Evolutionary conservation across 306 rosid genomes (phyloP), one percentile per base, ranked within the genome.

Genomic region (Rubus idaeus): DNA sequence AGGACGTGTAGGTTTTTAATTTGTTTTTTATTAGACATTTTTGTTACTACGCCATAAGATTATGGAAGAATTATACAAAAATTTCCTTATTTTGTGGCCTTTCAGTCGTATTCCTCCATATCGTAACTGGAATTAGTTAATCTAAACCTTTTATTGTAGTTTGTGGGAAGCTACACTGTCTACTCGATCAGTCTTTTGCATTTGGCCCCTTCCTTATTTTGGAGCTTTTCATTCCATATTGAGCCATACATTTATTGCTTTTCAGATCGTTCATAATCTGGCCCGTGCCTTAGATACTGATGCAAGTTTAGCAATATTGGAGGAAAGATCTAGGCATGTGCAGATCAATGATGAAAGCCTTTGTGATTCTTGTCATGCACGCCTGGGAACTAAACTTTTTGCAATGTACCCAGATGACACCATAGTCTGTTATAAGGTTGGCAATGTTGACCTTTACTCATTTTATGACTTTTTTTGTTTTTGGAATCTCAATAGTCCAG

Each of bases 341-440:
- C 98, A 90, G 88, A 95, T 95, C 83, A 88, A 92, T 77, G 98
- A 95, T 73, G 98, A 95, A 80, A 95, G 90, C 86, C 96, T 95
- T 42, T 95, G 98, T 42, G 98, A 92, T 80, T 92, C 98, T 55
- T 95, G 98, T 79, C 90, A 90, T 79, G 97, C 98, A 65, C 97
- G 97, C 78, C 97, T 95, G 35, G 98, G 98, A 74, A 95, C 98
- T 46, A 95, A 92, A 84, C 85, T 95, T 77, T 95, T 95, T 79
- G 98, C 98, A 8, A 95, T 95, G 98, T 95, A 95, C 84, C 98
- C 98, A 39, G 98, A 95, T 80, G 98, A 95, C 78, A 82, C 93
- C 20, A 80, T 95, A 46, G 89, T 95, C 68, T 95, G 98, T 82
- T 95, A 95, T 92, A 95, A 95, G 97, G 98, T 95, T 82, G 55